Evolutionary conservation across 176 grass and related monocot genomes (phyloP), one percentile per base, ranked within the genome.

Genomic region (Dendrocalamus sinicus): DNA sequence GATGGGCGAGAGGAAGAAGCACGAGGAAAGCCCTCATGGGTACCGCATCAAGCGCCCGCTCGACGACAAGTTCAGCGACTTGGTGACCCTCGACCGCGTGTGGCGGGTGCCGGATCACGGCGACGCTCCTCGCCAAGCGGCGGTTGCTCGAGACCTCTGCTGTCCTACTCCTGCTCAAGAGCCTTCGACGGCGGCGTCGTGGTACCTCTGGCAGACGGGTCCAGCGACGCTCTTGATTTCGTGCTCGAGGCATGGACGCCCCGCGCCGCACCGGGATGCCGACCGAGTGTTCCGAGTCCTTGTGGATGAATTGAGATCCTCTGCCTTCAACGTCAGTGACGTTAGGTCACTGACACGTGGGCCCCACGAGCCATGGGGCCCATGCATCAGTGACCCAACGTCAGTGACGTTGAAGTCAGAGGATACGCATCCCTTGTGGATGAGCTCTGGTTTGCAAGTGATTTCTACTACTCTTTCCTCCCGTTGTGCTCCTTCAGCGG

Each of bases 391-490:
- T n/a, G n/a, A n/a, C n/a, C n/a, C n/a, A n/a, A n/a, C n/a, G n/a
- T n/a, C n/a, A n/a, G n/a, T n/a, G n/a, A n/a, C n/a, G n/a, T n/a
- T n/a, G n/a, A n/a, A n/a, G n/a, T n/a, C n/a, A n/a, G n/a, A n/a
- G n/a, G n/a, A n/a, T n/a, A n/a, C n/a, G n/a, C n/a, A n/a, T n/a
- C n/a, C 28, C 28, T 90, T 0, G 78, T 82, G 0, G 64, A 90
- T 35, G 89, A 86, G 79, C 88, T 90, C 72, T 55, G 53, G 54
- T 90, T 90, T 0, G 55, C 84, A 0, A 83, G 88, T 10, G 88
- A 90, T 15, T 90, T 86, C 65, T 86, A 86, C 84, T 90, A 57
- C 43, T 77, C 84, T 2, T 9, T 78, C 0, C n/a, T 86, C 55
- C 88, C 73, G 0, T 2, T 86, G 13, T 72, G 70, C 46, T 39